Evolutionary conservation across 805 yeast genomes (phyloP).

Genomic region (Teunomyces panamensis): DNA sequence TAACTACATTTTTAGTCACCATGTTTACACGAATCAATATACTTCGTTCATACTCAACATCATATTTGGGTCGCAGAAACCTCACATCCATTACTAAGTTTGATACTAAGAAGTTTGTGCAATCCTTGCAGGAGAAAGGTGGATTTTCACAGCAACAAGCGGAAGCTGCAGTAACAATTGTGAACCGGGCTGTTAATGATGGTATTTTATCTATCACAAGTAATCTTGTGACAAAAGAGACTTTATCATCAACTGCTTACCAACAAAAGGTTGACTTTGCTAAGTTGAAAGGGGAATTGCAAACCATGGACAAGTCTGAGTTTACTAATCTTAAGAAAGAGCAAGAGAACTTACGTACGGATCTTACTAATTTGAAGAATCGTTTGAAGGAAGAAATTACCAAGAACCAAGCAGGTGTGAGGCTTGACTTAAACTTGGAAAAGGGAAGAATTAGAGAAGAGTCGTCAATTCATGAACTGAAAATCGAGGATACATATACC

Average conservation of each 20-base stretch:
- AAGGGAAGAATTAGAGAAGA: constrained; percentile 96
- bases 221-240: constrained; percentile 81
- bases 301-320: constrained; percentile 83
- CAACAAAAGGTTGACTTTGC: constrained; percentile 97
- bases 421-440: constrained; percentile 87
- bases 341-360: constrained; percentile 79
- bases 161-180: constrained; percentile 70
- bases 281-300: constrained; percentile 86
- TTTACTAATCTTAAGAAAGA: constrained; percentile 79
- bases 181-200: constrained; percentile 72
- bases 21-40: background rate
- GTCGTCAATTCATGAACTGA: constrained; percentile 85
- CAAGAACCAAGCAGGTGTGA: constrained; percentile 83
- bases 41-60: background rate
- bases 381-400: constrained; percentile 88
- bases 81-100: constrained; percentile 44
- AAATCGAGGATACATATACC: constrained; percentile 92
- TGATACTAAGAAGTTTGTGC: constrained; percentile 74
- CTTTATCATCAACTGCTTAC: constrained; percentile 78
- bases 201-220: constrained; percentile 73
- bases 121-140: constrained; percentile 64
- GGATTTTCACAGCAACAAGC: constrained; percentile 72
- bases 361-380: constrained; percentile 81
- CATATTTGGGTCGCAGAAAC: constrained; percentile 2
- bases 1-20: background rate